Base-by-base conservation (phyloP, 2,329 filamentous ascomycete species). In the Diaporthe amygdali region DNA sequence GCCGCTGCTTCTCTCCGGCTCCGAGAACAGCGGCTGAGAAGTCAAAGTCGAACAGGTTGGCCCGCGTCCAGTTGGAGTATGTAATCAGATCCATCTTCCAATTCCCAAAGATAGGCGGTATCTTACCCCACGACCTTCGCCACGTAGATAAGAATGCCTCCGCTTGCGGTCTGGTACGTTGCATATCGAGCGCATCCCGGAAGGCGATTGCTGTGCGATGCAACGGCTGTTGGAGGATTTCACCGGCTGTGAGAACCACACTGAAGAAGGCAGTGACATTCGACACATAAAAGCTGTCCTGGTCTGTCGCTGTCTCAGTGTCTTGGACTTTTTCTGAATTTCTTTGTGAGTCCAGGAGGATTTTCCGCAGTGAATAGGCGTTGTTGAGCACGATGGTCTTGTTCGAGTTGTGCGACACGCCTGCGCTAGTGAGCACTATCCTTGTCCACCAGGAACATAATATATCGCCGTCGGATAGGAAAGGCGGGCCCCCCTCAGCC, bases 111-210 rank as follows among this genome's bases (percentile, higher is more conserved):
- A 76, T 66, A 0, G 79, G 77, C 5, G 80, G 75, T n/a, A 75
- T 66, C 7, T 76, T 76, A 5, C 37, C 68, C 0, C 70, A 66
- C 20, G 74, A 74, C 39, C 73, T 69, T 3, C 77, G 76, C 52
- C 78, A 71, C 63, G 78, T 74, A 25, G 75, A 72, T 25, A 74
- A 76, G 73, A 78, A 82, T 46, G 78, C 83, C 71, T 82, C 79
- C 64, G 81, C 74, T 74, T 83, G 81, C 3, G 69, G 75, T 1
- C 77, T 74, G 3, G 79, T 79, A 20, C 79, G 78, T 61, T 78
- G 79, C 70, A 77, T 75, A 20, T 71, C 68, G 70, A 82, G 79
- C 7, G 77, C 70, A 2, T 67, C 64, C 12, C 80, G 77, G 39
- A 82, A 75, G 30, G 72, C 37, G 5, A 69, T 66, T 2, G 78